Percentiles rank a stretch among this genome's conserved stretches.
Evolutionary conservation across 140 eudicot species (phyloP).

Genomic region (Oenanthe javanica): DNA sequence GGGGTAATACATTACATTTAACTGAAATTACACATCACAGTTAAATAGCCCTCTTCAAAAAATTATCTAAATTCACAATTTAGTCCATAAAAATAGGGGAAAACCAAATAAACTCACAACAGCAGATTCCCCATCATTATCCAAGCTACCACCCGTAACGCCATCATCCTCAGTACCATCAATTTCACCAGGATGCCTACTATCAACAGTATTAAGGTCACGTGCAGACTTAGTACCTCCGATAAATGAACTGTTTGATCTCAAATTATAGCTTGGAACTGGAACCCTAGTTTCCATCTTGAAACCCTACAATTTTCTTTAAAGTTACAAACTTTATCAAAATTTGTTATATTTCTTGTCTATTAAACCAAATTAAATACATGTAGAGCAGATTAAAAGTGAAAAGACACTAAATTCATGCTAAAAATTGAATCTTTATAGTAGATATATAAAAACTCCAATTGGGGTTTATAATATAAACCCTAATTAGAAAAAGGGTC

Average conservation of each 20-base stretch:
- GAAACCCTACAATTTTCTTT: slow-evolving; percentile 11
- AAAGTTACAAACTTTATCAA: slow-evolving; percentile 1
- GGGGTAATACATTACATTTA: not conserved
- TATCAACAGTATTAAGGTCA: slow-evolving; percentile 60
- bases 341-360: not conserved
- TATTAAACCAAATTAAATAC: not conserved
- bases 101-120: slow-evolving; percentile 42
- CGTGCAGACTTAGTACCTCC: slow-evolving; percentile 33
- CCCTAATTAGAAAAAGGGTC: not conserved
- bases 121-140: slow-evolving; percentile 60
- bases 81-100: not conserved
- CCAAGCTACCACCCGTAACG: slow-evolving; percentile 53
- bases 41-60: not conserved
- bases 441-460: not conserved
- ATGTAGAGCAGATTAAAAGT: not conserved
- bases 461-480: not conserved
- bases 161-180: slow-evolving; percentile 45
- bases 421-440: not conserved
- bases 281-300: slow-evolving; percentile 71
- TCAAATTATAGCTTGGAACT: slow-evolving; percentile 48
- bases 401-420: not conserved
- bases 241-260: slow-evolving; percentile 64
- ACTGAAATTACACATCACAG: not conserved
- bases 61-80: not conserved
- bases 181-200: slow-evolving; percentile 28